phyloP scores from a whole-genome alignment of 108 stramenopile species.

The Nitzschia palea region DNA sequence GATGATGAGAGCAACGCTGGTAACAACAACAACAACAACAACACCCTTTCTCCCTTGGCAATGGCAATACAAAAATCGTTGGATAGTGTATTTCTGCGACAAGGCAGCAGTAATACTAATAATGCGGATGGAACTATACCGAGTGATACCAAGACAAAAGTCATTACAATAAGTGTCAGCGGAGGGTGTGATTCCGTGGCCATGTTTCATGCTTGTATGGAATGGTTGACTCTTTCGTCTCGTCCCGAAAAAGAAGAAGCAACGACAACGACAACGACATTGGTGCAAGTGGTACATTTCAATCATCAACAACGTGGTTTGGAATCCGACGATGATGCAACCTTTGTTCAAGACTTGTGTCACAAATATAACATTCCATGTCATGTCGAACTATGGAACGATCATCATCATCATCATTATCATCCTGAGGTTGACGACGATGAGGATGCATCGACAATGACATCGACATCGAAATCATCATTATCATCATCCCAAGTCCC shows the following conservation, averaged over 20 bases:
- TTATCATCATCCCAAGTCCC: neutral
- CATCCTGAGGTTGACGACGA: too few species aligned
- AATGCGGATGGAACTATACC: too few species aligned
- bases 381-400: constrained; percentile 59
- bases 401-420: too few species aligned
- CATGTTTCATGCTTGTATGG: constrained; percentile 66
- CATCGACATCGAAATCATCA: neutral
- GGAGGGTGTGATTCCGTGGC: constrained; percentile 91
- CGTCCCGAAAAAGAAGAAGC: neutral
- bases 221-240: constrained; percentile 16
- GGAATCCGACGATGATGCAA: constrained; percentile 63
- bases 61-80: too few species aligned
- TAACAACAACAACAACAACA: too few species aligned
- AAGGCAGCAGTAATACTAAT: too few species aligned
- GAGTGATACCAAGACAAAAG: too few species aligned
- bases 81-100: too few species aligned
- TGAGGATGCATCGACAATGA: neutral
- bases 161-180: constrained; percentile 55
- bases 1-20: too few species aligned
- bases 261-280: constrained; percentile 5
- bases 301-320: constrained; percentile 78
- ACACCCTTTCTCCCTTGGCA: too few species aligned
- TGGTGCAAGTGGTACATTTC: constrained; percentile 82
- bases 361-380: constrained; percentile 49
- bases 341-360: constrained; percentile 64